Base-by-base conservation (phyloP, 495 filamentous ascomycete genomes). In the Physcia stellaris region DNA sequence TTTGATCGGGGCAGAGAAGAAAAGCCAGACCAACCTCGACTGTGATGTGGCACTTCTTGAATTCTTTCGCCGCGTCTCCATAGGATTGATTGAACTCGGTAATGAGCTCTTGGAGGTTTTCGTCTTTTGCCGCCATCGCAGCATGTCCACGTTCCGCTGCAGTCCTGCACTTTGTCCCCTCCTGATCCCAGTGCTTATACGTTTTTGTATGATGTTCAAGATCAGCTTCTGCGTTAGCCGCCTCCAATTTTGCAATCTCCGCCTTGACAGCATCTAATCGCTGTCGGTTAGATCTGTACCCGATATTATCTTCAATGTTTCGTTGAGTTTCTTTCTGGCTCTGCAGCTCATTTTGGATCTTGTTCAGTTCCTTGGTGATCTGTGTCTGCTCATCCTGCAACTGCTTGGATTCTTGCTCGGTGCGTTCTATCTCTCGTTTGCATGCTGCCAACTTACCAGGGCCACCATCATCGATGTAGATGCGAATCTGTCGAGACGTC, bases 61-160 rank as follows among this genome's bases (percentile, higher is more conserved):
- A 96, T 45, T 84, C 80, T 22, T 63, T 50, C n/a, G 75, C 74
- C 13, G 88, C 85, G 52, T 83, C 73, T 49, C 86, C 77, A 62
- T 93, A 94, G 32, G 94, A 83, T 2, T 75, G 76, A 15, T 86
- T 70, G 72, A 79, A 99, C 42, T 95, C 85, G 4, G 66, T 59
- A 12, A 80, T 49, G 10, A 87, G 64, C 28, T 78, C 67, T 39
- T 52, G 60, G 13, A 95, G 61, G 45, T 88, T 74, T 35, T 79
- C 70, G 50, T 96, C 86, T 53, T 93, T 94, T 22, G 77, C 73
- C 47, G 72, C 80, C 63, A 92, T 75, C 38, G 71, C 58, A 15
- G 82, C 85, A 60, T 76, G 70, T 27, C 86, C 68, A 40, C 70
- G 70, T 10, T 69, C 67, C 49, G 72, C 67, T 45, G 79, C 65